Conservation (phyloP, 108 stramenopile genomes). For the Discostella stelligeroides region DNA sequence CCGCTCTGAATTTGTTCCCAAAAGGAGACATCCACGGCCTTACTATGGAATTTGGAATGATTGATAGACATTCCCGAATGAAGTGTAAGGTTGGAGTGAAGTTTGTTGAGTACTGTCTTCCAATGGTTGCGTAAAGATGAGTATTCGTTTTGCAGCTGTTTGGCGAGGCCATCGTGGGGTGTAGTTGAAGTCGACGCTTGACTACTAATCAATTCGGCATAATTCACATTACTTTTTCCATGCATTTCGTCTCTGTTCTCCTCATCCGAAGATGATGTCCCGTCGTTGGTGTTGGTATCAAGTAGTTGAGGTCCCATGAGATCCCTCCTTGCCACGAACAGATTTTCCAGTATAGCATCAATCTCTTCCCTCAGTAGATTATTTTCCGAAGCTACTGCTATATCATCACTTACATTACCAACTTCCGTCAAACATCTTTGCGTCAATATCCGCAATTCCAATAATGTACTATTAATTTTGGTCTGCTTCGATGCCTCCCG, state of each 20-base stretch:
- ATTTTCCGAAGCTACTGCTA: no score
- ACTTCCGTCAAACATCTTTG: slow-evolving; percentile 56
- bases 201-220: slow-evolving; percentile 52
- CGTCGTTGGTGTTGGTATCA: not conserved
- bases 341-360: slow-evolving; percentile 63
- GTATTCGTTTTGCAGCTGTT: slow-evolving; percentile 59
- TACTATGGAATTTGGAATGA: slow-evolving; percentile 48
- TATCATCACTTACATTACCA: slow-evolving; percentile 12
- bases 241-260: slow-evolving; percentile 59
- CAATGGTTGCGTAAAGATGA: slow-evolving; percentile 55
- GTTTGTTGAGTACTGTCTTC: slow-evolving; percentile 67
- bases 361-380: slow-evolving; percentile 60
- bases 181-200: slow-evolving; percentile 9
- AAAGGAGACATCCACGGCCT: slow-evolving; percentile 58
- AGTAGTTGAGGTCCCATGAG: slow-evolving; percentile 45
- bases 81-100: slow-evolving; percentile 64
- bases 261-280: slow-evolving; percentile 28
- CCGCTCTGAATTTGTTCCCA: slow-evolving; percentile 67
- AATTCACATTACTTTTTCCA: slow-evolving; percentile 33
- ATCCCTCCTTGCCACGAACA: slow-evolving; percentile 46
- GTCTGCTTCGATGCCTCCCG: slow-evolving; percentile 59
- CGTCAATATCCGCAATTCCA: slow-evolving; percentile 75
- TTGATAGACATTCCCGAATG: slow-evolving; percentile 60
- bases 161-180: slow-evolving; percentile 2
- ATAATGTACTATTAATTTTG: slow-evolving; percentile 56